A percentile compares a stretch with the other conserved stretches of the same genome.
phyloP scores from a whole-genome alignment of 2,329 filamentous ascomycete genomes.

The Colletotrichum tropicale region DNA sequence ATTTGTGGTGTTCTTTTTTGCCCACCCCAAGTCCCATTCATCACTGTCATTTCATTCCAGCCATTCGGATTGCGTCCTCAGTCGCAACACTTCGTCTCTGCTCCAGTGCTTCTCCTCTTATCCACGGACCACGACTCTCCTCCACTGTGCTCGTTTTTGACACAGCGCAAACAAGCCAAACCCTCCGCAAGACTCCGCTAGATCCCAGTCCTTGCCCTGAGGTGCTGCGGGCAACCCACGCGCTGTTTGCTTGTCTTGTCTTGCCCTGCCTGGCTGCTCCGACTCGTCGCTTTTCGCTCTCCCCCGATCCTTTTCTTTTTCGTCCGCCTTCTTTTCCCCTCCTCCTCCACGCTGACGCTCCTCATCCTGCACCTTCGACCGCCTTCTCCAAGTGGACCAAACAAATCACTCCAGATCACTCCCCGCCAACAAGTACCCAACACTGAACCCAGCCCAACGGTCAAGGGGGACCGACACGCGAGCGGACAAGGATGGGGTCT shows the following conservation, averaged over 20 bases:
- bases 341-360: not conserved
- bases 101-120: not conserved
- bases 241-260: not conserved
- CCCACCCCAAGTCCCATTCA: not conserved
- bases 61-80: conserved; percentile 14
- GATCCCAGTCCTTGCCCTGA: not conserved
- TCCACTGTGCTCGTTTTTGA: not conserved
- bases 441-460: conserved; percentile 11
- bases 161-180: not conserved
- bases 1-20: not conserved
- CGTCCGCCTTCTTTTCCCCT: not conserved
- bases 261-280: not conserved
- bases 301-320: not conserved
- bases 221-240: not conserved
- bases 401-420: conserved; percentile 6
- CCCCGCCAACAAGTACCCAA: conserved; percentile 8
- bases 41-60: conserved; percentile 8
- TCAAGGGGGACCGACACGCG: conserved; percentile 13
- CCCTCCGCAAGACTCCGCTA: conserved; percentile 20
- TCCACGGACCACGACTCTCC: not conserved
- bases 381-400: conserved; percentile 15
- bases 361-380: not conserved
- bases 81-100: not conserved
- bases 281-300: not conserved
- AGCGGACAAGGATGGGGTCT: conserved; percentile 14